Evolutionary conservation across 2,329 filamentous ascomycete genomes (phyloP), one percentile per base, ranked within the genome.

Genomic region (Aspergillus latus): DNA sequence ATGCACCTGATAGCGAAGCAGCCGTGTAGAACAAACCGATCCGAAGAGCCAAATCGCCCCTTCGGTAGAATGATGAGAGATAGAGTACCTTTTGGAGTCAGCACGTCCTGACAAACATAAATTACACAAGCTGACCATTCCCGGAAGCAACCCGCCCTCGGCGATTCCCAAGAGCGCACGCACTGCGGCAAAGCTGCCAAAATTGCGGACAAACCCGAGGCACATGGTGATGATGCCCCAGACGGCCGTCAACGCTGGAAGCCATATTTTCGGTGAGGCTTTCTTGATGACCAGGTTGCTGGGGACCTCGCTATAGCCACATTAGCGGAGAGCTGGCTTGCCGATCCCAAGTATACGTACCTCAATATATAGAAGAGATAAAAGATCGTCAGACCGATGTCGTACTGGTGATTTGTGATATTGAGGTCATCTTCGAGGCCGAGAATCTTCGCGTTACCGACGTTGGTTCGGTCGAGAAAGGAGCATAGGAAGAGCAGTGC

Each of bases 11-110:
- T 4, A 88, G 71, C 1, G 84, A 86, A 0, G 85, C 84, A 1
- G 85, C 84, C 0, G 84, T 87, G 66, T 88, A 89, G 64, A 89
- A 88, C 5, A 88, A 74, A 30, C 85, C 86, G 49, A 89, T 86
- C 4, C 86, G 77, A 37, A 87, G 69, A 0, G 84, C 83, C 59
- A 88, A 74, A 60, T 88, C 84, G 1, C 79, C 75, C 16, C 84
- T 76, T 15, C 78, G 81, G 63, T 88, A 86, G 60, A 88, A 80
- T 5, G 79, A 77, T 0, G 84, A 86, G 10, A 89, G 77, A 64
- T 89, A 89, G 1, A 89, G 73, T 1, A 88, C 80, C 78, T 82
- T 37, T 40, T 0, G 4, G 10, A 16, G 57, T 64, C 59, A 62
- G 47, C 45, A 15, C 45, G 28, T 37, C 6, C 7, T 42, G 5